Evolutionary conservation across 2,329 filamentous ascomycete species (phyloP), one percentile per base, ranked within the genome.

Genomic region (Dendryphion nanum): DNA sequence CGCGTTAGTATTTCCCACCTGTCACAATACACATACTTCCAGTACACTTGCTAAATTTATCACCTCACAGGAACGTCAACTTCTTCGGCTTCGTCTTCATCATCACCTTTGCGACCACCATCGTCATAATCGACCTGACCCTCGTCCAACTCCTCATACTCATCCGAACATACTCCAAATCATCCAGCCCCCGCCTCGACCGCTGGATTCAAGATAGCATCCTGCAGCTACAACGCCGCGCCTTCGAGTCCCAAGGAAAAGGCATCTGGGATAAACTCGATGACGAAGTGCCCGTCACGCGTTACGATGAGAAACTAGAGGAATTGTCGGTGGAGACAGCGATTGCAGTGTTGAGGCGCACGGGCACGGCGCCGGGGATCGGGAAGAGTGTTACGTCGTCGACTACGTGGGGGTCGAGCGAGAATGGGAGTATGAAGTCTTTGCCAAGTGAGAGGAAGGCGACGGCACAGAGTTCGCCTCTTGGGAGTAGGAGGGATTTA

Each of bases 151-250:
- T 47, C 16, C 30, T 47, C 7, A 24, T 44, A 13, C 41, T 21
- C 18, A 12, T 18, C 16, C 8, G 16, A 30, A 37, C 13, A 13
- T 37, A 6, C 18, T 13, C n/a, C 13, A 21, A 20, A 38, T 41
- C 32, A 28, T 18, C 15, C 18, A 35, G n/a, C 7, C 24, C 24
- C 3, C 34, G 41, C 4, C 28, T 44, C 3, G 19, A 37, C 15
- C 28, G 35, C 13, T 47, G 44, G 41, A 20, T 37, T 5, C 41
- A 47, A 20, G 44, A 47, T 20, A 41, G 44, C 4, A 30, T 40
- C 3, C 33, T 44, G 7, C 44, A 47, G 18, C 33, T 47, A 8
- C 41, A 47, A 29, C 44, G 44, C 21, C 37, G 41, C 2, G 38
- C 38, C 8, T 38, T 37, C 18, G 38, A 41, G 28, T 33, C 34